Conservation (phyloP, 371 early-diverging fungal species). For the Phascolomyces articulosus region DNA sequence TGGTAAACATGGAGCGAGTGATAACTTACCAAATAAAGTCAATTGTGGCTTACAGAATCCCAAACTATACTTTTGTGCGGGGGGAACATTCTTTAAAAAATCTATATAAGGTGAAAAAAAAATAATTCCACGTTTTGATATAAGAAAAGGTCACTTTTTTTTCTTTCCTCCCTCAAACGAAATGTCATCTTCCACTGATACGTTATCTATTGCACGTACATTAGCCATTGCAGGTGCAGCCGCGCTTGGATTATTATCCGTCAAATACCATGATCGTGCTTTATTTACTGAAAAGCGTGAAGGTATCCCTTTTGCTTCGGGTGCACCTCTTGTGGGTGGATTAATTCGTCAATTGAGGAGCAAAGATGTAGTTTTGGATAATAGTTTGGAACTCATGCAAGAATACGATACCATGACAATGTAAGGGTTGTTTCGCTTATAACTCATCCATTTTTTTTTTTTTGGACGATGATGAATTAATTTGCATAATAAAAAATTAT, state of each 20-base stretch:
- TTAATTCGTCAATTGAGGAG: slow-evolving; percentile 19
- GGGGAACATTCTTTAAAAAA: background rate
- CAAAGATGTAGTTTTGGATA: slow-evolving; percentile 23
- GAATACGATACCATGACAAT: slow-evolving; percentile 7
- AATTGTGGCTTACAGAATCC: background rate
- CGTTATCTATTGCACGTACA: background rate
- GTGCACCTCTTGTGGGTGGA: slow-evolving; percentile 36
- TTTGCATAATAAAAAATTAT: too few relatives aligned
- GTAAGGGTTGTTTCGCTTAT: background rate
- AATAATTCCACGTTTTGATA: too few relatives aligned
- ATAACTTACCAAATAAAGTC: background rate
- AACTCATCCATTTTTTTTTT: too few relatives aligned
- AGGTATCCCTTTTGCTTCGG: slow-evolving; percentile 21
- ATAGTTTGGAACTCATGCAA: slow-evolving; percentile 6
- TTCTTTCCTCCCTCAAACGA: background rate
- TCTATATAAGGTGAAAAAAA: background rate
- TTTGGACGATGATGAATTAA: too few relatives aligned
- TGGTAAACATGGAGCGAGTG: too few relatives aligned
- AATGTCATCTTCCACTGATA: background rate
- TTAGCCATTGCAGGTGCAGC: slow-evolving; percentile 6
- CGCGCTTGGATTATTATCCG: slow-evolving; percentile 18
- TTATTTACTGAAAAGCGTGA: slow-evolving; percentile 34
- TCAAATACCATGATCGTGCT: slow-evolving; percentile 41
- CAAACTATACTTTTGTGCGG: background rate
- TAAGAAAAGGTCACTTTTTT: background rate